Evolutionary conservation across 768 basidiomycete species (phyloP), one percentile per base, ranked within the genome.

Genomic region (Cystobasidium ongulense): DNA sequence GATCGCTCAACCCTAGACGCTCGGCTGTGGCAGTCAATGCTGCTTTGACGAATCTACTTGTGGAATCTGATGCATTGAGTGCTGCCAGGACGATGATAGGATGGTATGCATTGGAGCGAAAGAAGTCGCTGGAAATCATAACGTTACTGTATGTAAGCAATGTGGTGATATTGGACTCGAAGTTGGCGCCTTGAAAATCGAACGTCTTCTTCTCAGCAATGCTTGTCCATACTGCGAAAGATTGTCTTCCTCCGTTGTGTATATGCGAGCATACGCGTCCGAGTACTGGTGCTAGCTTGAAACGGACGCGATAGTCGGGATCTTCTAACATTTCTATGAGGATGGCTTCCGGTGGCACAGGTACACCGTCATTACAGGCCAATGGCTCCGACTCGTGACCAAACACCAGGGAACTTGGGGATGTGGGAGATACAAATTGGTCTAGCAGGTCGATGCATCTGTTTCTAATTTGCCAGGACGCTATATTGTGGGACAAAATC

Each of bases 101-200:
- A 87, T 89, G 93, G 79, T 95, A 92, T 0, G 92, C 86, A 1
- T 88, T 89, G 18, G 91, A 87, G 31, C 94, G 85, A 25, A 89
- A 85, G 0, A 86, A 85, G 0, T 91, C 88, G 78, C 88, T 89
- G 21, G 87, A 85, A 46, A 96, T 85, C 85, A 91, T 88, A 75
- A 88, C 86, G 81, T 91, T 92, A 31, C 87, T 89, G 17, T 90
- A 83, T 23, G 84, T 86, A 33, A 92, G 83, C 33, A 88, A 84
- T 50, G 88, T 86, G 13, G 88, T 91, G 65, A 90, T 82, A 83
- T 90, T 90, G 41, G 83, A 82, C 79, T 96, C 92, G 76, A 86
- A 88, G 67, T 90, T 88, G 52, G 78, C 88, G n/a, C 35, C 11
- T 4, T 52, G 18, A 89, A 86, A 79, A 33, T 83, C 81, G 53